These are phyloP conservation scores for Tolypocladium tundrense DNA, from an alignment of 2,329 filamentous ascomycete species.

Conservation along the genomic window DNA sequence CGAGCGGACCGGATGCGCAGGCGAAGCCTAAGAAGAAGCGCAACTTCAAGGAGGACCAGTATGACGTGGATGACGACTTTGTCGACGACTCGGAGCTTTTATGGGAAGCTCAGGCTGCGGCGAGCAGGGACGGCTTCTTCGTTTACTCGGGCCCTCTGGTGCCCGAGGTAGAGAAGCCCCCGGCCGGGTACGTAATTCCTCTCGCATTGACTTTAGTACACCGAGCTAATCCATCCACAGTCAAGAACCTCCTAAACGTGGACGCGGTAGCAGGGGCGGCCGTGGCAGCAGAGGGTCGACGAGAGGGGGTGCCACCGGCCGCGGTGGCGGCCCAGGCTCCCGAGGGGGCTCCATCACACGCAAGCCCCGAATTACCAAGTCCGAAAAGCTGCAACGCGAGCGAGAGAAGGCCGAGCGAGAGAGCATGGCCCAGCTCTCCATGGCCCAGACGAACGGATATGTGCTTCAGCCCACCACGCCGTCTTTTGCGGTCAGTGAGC, in stretches of 20 bases:
- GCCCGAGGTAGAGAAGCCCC: conserved; percentile 70
- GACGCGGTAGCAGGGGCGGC: conserved; percentile 40
- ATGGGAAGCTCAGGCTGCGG: conserved; percentile 92
- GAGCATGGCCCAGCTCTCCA: conserved; percentile 28
- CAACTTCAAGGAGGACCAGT: conserved; percentile 71
- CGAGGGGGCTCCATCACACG: conserved; percentile 64
- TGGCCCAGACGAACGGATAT: conserved; percentile 26
- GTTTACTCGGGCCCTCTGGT: conserved; percentile 91
- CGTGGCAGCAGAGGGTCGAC: conserved; percentile 54
- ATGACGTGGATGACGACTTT: conserved; percentile 75
- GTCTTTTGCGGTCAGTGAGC: conserved; percentile 24
- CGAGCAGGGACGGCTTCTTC: conserved; percentile 93
- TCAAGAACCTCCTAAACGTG: conserved; percentile 61
- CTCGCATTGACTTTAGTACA: background rate
- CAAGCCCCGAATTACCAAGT: conserved; percentile 80
- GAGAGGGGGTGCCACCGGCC: conserved; percentile 37
- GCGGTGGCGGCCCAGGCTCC: conserved; percentile 53
- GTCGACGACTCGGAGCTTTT: conserved; percentile 89
- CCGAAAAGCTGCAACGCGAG: conserved; percentile 71
- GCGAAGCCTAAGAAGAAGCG: conserved; percentile 69
- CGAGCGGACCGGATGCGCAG: conserved; percentile 50
- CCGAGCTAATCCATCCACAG: conserved; percentile 36
- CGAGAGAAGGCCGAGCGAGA: conserved; percentile 72
- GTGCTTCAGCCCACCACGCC: conserved; percentile 26
- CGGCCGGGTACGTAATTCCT: conserved; percentile 34